Evolutionary conservation across 176 grass and related monocot species (phyloP), one percentile per base, ranked within the genome.

Genomic region (Phyllostachys edulis): DNA sequence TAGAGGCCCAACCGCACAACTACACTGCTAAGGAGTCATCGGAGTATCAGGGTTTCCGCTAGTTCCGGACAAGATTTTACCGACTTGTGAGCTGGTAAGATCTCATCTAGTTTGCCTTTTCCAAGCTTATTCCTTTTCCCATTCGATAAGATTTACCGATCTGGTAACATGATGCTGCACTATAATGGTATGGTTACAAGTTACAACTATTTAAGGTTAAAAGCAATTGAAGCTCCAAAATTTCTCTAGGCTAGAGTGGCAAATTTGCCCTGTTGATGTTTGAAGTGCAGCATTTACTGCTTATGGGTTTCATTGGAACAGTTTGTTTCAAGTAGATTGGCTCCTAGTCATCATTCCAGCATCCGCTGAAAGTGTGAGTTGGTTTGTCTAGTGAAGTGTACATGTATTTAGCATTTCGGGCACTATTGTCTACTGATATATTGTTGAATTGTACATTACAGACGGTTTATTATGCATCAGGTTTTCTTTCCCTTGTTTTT

Each of bases 331-430:
- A 75, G 70, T 80, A 52, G 69, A 75, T 80, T 75, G 9, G 13
- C 29, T 44, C 65, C 17, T 69, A 68, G 4, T 62, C 13, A 36
- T 76, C 44, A 41, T 57, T 42, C 36, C 21, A 68, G 6, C 23
- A 50, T 69, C 69, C 6, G 44, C 40, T 46, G 71, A 16, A 20
- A 21, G 15, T 54, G 36, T 61, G 24, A 21, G 52, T 82, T 55
- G 16, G 52, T 62, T 72, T 57, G 0, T 74, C 65, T 66, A 52
- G n/a, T 80, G 49, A 76, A 46, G 44, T 87, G 44, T 87, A 66
- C 44, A 54, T 77, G 61, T 84, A 60, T 24, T 9, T 57, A 57
- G 21, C 21, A 59, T 59, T 20, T 27, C 0, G 5, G 55, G 36
- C 5, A 23, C 55, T 16, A 15, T 15, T 84, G 49, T 67, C 56